A percentile compares a stretch with the other conserved stretches of the same genome.
Conservation (phyloP, 192 early-diverging fungal species). For the Gryganskiella cystojenkinii region DNA sequence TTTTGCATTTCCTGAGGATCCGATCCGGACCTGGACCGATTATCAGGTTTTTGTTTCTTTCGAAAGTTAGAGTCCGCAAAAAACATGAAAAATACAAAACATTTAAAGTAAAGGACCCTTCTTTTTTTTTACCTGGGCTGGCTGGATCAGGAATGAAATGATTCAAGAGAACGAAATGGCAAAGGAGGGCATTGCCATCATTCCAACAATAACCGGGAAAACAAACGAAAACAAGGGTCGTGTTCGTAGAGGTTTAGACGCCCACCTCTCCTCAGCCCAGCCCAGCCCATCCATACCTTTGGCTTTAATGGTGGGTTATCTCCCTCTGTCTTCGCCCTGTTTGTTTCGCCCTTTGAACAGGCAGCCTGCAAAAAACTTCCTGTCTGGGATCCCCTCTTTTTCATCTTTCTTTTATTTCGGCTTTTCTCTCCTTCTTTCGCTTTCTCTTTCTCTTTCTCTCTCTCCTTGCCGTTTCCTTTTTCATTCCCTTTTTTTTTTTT, state of each 20-base stretch:
- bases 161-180: neutral
- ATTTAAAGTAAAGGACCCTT: too few relatives aligned
- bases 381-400: neutral
- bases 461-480: neutral
- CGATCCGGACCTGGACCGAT: neutral
- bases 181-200: neutral
- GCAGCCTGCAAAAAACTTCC: neutral
- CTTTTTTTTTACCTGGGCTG: neutral
- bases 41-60: too few relatives aligned
- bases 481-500: slow-evolving; percentile 3
- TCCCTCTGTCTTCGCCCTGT: neutral
- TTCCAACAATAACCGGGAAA: neutral
- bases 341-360: neutral
- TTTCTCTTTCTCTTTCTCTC: neutral
- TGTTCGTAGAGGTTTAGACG: neutral
- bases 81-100: too few relatives aligned
- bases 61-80: too few relatives aligned
- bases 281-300: neutral
- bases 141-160: neutral
- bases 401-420: too few relatives aligned
- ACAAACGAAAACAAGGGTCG: neutral
- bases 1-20: too few relatives aligned
- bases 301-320: neutral
- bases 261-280: neutral
- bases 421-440: slow-evolving; percentile 6